A percentile compares a stretch with the other conserved stretches of the same genome.
phyloP scores from a whole-genome alignment of 106 monocot genomes.

The Cymbidium sinense region DNA sequence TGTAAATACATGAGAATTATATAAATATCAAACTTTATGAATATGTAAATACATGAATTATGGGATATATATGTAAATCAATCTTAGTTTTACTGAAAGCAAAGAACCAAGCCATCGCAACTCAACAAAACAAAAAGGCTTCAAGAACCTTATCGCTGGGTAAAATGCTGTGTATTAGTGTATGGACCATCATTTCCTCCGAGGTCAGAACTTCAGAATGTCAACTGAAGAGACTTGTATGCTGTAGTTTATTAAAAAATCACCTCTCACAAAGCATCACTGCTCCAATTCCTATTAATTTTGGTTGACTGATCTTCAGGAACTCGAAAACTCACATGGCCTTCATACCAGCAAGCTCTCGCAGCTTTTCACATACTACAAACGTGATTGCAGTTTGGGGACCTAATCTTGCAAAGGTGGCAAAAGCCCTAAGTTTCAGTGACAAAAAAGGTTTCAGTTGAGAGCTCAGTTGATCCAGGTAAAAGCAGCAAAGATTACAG shows the following conservation, averaged over 20 bases:
- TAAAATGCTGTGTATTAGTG: neutral
- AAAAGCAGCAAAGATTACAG: too few species aligned
- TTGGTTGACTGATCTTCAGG: neutral
- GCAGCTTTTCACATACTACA: conserved; percentile 80
- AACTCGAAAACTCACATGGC: conserved; percentile 38
- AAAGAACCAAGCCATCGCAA: neutral
- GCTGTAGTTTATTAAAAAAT: neutral
- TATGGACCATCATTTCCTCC: neutral
- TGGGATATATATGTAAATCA: too few species aligned
- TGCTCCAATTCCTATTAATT: neutral
- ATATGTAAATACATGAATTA: too few species aligned
- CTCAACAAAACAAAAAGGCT: neutral
- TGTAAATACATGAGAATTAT: too few species aligned
- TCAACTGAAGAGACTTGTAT: too few species aligned
- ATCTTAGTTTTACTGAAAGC: neutral
- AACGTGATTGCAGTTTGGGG: conserved; percentile 89
- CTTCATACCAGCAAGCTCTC: conserved; percentile 68
- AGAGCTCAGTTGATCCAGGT: neutral
- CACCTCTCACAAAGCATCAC: neutral
- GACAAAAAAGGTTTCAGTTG: neutral
- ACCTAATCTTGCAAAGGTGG: conserved; percentile 82
- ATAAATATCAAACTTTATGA: too few species aligned
- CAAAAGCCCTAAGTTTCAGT: conserved; percentile 55
- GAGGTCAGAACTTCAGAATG: neutral
- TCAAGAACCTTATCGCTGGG: neutral